phyloP scores from a whole-genome alignment of 2,329 filamentous ascomycete genomes.

The Claviceps quebecensis region DNA sequence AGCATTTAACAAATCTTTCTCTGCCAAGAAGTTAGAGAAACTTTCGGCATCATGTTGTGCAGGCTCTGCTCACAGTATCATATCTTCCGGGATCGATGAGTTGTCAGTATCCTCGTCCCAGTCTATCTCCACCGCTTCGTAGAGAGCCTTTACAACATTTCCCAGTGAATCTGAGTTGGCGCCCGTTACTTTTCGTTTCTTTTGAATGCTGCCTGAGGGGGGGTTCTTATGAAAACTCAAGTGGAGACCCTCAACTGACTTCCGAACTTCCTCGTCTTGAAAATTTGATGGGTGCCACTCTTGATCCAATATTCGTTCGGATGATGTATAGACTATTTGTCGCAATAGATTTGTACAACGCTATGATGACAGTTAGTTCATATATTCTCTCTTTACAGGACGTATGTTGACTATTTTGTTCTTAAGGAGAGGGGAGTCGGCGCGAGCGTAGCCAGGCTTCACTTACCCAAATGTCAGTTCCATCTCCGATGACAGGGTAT shows the following conservation, averaged over 20 bases:
- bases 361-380: constrained; percentile 9
- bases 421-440: no score
- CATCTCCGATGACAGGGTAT: constrained; percentile 16
- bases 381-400: not conserved
- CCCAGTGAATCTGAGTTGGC: constrained; percentile 10
- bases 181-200: constrained; percentile 17
- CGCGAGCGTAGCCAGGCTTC: not conserved
- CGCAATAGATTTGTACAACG: constrained; percentile 16
- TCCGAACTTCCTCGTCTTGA: constrained; percentile 14
- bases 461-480: constrained; percentile 29
- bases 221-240: constrained; percentile 13
- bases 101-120: constrained; percentile 6
- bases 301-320: constrained; percentile 11
- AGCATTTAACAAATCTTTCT: constrained; percentile 28
- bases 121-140: constrained; percentile 16
- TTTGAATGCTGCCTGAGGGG: constrained; percentile 9
- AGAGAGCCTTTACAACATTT: constrained; percentile 11
- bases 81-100: constrained; percentile 18
- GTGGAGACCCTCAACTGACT: constrained; percentile 15
- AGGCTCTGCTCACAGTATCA: constrained; percentile 31
- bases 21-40: constrained; percentile 16
- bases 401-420: no score
- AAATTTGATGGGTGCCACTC: constrained; percentile 17
- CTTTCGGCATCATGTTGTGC: not conserved
- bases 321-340: constrained; percentile 12